Evolutionary conservation across 1,284 basidiomycete species (phyloP).

Genomic region (Rhodotorula mucilaginosa): DNA sequence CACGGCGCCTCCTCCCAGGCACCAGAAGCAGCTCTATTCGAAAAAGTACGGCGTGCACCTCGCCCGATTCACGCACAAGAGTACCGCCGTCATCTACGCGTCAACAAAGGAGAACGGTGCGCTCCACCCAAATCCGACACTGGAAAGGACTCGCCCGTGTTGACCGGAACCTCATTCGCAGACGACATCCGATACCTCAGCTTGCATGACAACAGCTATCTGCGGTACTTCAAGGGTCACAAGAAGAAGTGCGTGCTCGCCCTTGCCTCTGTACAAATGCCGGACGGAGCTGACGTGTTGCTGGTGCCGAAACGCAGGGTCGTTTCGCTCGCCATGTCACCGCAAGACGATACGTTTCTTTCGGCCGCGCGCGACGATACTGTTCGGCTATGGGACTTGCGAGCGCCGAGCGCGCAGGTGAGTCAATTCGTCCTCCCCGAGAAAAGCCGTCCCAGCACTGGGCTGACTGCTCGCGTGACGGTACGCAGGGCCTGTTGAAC

Average conservation of each 20-base stretch:
- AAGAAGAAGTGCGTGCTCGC: constrained; percentile 59
- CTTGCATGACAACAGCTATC: constrained; percentile 90
- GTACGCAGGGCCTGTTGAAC: constrained; percentile 52
- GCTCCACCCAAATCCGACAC: not conserved
- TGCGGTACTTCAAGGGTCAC: constrained; percentile 94
- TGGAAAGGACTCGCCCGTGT: not conserved
- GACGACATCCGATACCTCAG: constrained; percentile 91
- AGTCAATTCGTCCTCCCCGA: constrained; percentile 27
- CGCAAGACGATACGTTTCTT: constrained; percentile 91
- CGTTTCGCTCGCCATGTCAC: constrained; percentile 85
- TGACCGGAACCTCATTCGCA: constrained; percentile 6
- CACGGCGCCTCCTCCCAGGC: constrained; percentile 53
- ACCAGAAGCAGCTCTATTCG: constrained; percentile 74
- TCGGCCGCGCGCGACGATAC: constrained; percentile 91
- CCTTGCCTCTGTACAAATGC: not conserved
- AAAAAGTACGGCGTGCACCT: constrained; percentile 96
- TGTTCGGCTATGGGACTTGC: constrained; percentile 94
- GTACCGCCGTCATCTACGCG: constrained; percentile 78
- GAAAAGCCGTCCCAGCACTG: not conserved
- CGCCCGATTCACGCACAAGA: constrained; percentile 89
- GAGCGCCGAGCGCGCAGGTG: constrained; percentile 67
- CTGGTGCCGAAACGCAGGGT: constrained; percentile 55
- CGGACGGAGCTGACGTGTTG: not conserved
- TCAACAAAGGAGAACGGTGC: constrained; percentile 85
- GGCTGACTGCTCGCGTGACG: constrained; percentile 51